Percentiles rank a stretch among this genome's conserved stretches.
Conservation (phyloP, 331 rosid genomes). For the Acacia concinna region DNA sequence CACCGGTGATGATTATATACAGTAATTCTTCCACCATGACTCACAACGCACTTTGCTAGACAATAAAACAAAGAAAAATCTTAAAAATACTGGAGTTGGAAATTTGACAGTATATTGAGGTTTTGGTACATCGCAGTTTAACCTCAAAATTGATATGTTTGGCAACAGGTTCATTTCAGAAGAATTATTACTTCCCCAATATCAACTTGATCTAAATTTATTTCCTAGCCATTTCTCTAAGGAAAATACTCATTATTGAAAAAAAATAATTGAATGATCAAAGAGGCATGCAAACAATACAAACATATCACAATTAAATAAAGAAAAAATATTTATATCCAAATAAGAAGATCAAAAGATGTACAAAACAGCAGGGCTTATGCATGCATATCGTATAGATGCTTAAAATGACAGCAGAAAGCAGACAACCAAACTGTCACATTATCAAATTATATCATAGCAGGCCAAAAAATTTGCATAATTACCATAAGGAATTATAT, state of each 20-base stretch:
- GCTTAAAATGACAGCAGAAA: background rate
- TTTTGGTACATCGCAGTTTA: background rate
- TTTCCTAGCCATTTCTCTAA: background rate
- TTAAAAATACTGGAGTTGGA: background rate
- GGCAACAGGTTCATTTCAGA: background rate
- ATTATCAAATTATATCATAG: background rate
- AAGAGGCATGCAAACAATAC: background rate
- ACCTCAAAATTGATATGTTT: background rate
- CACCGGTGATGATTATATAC: background rate
- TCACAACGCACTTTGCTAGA: background rate
- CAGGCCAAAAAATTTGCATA: background rate
- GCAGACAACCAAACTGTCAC: background rate
- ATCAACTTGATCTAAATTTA: background rate
- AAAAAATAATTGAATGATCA: background rate
- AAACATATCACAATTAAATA: background rate
- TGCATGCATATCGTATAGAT: background rate
- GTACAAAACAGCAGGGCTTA: background rate
- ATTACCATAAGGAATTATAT: background rate
- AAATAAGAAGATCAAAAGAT: background rate
- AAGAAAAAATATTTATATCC: background rate
- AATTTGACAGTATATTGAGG: background rate
- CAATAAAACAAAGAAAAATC: background rate
- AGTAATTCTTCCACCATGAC: background rate
- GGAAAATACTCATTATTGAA: background rate
- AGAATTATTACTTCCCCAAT: background rate